Percentiles rank a stretch among this genome's conserved stretches.
Evolutionary conservation across 441 rosid species (phyloP).

Genomic region (Pelargonium australe): DNA sequence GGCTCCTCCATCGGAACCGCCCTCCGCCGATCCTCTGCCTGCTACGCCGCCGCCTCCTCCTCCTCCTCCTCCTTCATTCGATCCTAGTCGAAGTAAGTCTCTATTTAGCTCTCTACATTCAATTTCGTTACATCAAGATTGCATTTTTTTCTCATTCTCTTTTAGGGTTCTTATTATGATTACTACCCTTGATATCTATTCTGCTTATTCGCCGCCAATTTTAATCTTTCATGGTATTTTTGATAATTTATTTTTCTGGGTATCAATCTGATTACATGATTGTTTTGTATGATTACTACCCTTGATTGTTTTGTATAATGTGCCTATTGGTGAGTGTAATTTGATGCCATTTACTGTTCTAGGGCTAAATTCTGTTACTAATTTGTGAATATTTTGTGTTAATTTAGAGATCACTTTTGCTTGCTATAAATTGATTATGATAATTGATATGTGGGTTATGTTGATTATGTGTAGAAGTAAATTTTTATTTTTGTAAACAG

Average conservation of each 20-base stretch:
- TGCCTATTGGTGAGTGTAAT: not conserved
- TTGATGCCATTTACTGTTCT: not conserved
- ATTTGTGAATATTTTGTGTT: not conserved
- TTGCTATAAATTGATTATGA: not conserved
- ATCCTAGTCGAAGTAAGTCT: conserved; percentile 73
- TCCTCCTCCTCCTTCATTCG: conserved; percentile 35
- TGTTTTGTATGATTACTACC: too few species aligned
- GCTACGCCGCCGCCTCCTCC: conserved; percentile 17
- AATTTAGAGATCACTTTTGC: not conserved
- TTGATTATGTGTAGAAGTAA: not conserved
- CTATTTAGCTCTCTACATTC: conserved; percentile 15
- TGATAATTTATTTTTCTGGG: not conserved
- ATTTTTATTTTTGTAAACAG: not conserved
- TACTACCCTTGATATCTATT: conserved; percentile 14
- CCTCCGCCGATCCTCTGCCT: not conserved
- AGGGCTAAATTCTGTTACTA: not conserved
- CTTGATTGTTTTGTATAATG: not conserved
- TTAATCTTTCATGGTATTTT: not conserved
- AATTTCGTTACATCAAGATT: not conserved
- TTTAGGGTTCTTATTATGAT: conserved; percentile 12
- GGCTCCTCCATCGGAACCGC: not conserved
- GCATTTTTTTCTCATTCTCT: not conserved
- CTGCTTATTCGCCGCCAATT: not conserved
- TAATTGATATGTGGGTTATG: not conserved
- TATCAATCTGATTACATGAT: not conserved